These are phyloP conservation scores for Zygoascus biomembranicola DNA, from an alignment of 805 yeast genomes.

Conservation along the genomic window DNA sequence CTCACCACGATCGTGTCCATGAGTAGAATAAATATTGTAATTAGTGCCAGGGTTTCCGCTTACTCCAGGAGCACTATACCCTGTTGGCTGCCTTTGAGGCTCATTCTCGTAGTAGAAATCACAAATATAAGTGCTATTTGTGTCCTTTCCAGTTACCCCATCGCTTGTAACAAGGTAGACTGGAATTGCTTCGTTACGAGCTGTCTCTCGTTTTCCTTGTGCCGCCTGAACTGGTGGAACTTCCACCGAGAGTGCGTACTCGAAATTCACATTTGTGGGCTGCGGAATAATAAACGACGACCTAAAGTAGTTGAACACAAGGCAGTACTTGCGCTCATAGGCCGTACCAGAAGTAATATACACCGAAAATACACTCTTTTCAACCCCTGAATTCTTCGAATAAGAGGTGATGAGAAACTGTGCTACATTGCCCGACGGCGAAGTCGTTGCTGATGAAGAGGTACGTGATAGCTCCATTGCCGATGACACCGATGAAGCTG, in stretches of 20 bases:
- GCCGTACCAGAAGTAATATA: conserved; percentile 40
- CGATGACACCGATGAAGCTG: neutral
- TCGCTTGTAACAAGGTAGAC: conserved; percentile 9
- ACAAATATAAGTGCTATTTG: conserved; percentile 11
- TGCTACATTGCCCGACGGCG: neutral
- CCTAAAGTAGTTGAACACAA: conserved; percentile 10
- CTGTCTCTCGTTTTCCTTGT: neutral
- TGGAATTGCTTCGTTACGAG: conserved; percentile 1
- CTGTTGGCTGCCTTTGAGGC: neutral
- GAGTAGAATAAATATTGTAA: conserved; percentile 10
- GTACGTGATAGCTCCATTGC: neutral
- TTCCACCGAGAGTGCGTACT: conserved; percentile 7
- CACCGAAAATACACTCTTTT: conserved; percentile 24
- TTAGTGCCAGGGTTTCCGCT: neutral
- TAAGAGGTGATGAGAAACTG: conserved; percentile 5
- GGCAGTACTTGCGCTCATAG: conserved; percentile 3
- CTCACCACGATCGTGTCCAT: conserved; percentile 4
- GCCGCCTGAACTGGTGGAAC: conserved; percentile 10
- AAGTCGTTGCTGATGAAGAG: neutral
- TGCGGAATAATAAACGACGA: conserved; percentile 32
- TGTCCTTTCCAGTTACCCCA: conserved; percentile 4
- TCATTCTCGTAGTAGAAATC: conserved; percentile 8
- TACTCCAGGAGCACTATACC: conserved; percentile 2
- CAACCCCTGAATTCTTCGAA: conserved; percentile 9
- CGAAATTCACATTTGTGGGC: conserved; percentile 26